These are phyloP conservation scores for Coleophoma eucalyptorum DNA, from an alignment of 2,329 filamentous ascomycete genomes.

Conservation along the genomic window DNA sequence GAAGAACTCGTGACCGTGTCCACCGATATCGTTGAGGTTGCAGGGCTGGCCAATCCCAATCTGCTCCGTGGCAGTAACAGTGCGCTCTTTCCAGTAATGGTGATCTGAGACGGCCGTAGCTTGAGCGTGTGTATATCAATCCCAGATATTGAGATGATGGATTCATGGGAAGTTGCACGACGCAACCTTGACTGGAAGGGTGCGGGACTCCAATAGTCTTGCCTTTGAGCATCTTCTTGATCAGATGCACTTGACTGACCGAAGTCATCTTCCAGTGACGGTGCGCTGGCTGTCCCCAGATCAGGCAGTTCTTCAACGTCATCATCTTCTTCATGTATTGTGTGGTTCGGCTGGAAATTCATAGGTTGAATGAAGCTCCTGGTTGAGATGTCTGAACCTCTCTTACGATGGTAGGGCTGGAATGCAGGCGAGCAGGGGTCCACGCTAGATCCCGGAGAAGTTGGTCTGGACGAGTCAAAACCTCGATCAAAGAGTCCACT, in stretches of 20 bases:
- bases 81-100: constrained; percentile 43
- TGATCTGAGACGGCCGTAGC: constrained; percentile 71
- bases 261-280: constrained; percentile 17
- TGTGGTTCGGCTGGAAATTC: constrained; percentile 30
- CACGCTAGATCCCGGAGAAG: constrained; percentile 76
- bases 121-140: constrained; percentile 87
- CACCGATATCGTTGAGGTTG: constrained; percentile 36
- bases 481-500: constrained; percentile 76
- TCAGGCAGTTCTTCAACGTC: constrained; percentile 23
- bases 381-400: constrained; percentile 49
- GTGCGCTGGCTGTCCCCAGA: constrained; percentile 14
- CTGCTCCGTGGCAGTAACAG: constrained; percentile 42
- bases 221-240: constrained; percentile 8
- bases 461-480: constrained; percentile 69
- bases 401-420: constrained; percentile 47
- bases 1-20: constrained; percentile 49
- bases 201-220: constrained; percentile 20
- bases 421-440: constrained; percentile 63
- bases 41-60: constrained; percentile 32
- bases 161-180: constrained; percentile 76
- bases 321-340: constrained; percentile 29
- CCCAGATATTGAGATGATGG: constrained; percentile 79
- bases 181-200: constrained; percentile 47
- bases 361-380: constrained; percentile 36
- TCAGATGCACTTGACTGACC: constrained; percentile 16